These are phyloP conservation scores for Ascochyta lentis DNA, from an alignment of 2,329 filamentous ascomycete species.

Conservation along the genomic window DNA sequence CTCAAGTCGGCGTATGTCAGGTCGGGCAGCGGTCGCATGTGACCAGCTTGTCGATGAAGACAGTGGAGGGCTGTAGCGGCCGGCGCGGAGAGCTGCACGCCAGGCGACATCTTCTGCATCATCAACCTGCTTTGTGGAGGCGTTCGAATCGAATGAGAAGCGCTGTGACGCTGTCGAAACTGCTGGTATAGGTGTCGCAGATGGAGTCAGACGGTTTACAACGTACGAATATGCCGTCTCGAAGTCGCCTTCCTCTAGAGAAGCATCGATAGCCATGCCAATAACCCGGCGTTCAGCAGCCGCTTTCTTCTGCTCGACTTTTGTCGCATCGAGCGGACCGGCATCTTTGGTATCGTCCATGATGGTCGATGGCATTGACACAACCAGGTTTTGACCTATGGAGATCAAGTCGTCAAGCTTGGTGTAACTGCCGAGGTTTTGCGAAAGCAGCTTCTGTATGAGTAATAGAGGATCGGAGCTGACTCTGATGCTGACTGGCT, in stretches of 20 bases:
- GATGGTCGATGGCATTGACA: slow-evolving; percentile 42
- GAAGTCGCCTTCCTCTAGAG: slow-evolving; percentile 78
- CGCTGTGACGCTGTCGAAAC: slow-evolving; percentile 30
- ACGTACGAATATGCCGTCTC: slow-evolving; percentile 88
- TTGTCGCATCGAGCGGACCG: slow-evolving; percentile 21
- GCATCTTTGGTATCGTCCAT: slow-evolving; percentile 60
- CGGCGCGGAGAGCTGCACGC: slow-evolving; percentile 79
- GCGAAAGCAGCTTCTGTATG: slow-evolving; percentile 74
- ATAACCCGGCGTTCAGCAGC: slow-evolving; percentile 71
- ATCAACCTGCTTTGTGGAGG: slow-evolving; percentile 25
- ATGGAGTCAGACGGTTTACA: slow-evolving; percentile 66
- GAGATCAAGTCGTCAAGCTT: slow-evolving; percentile 74
- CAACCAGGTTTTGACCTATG: slow-evolving; percentile 71
- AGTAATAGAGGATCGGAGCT: slow-evolving; percentile 77
- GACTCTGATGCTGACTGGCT: slow-evolving; percentile 78
- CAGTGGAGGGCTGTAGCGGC: slow-evolving; percentile 65
- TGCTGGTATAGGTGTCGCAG: slow-evolving; percentile 34
- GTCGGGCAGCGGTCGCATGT: slow-evolving; percentile 57
- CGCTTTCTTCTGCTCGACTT: slow-evolving; percentile 42
- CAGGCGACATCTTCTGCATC: slow-evolving; percentile 72
- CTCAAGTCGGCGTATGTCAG: slow-evolving; percentile 71
- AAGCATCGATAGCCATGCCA: slow-evolving; percentile 81
- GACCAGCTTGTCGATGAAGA: slow-evolving; percentile 48
- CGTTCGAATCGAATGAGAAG: slow-evolving; percentile 28
- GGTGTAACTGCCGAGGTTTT: slow-evolving; percentile 77